A percentile compares a stretch with the other conserved stretches of the same genome.
Conservation (phyloP, 2,329 filamentous ascomycete genomes). For the Tolypocladium sp. region DNA sequence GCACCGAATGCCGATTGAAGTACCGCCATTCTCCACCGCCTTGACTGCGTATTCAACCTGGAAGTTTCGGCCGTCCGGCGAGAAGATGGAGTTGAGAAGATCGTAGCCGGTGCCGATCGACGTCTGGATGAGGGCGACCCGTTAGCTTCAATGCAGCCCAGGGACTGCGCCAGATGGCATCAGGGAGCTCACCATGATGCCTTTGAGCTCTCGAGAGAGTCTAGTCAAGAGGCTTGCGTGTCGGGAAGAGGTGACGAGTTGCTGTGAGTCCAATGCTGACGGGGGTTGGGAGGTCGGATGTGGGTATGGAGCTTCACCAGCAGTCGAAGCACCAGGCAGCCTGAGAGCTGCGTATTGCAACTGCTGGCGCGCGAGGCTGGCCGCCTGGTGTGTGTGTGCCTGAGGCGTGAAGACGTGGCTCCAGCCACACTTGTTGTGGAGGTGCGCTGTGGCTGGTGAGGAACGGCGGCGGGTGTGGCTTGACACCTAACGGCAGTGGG, state of each 20-base stretch:
- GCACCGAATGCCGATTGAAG: constrained; percentile 90
- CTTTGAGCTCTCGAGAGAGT: neutral
- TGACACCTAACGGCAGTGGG: neutral
- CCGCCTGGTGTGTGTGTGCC: constrained; percentile 12
- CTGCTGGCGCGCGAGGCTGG: constrained; percentile 14
- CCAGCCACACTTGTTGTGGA: constrained; percentile 9
- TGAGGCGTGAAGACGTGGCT: constrained; percentile 15
- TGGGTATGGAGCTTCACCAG: constrained; percentile 22
- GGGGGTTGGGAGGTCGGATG: constrained; percentile 1
- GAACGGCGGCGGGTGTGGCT: neutral
- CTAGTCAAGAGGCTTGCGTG: neutral
- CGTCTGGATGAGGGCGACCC: constrained; percentile 50
- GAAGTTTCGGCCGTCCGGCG: constrained; percentile 96
- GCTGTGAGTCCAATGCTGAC: neutral
- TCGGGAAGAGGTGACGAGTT: neutral
- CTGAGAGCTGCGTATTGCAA: constrained; percentile 29
- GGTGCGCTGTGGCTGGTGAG: neutral
- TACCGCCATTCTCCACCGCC: constrained; percentile 96
- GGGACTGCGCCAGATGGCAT: neutral
- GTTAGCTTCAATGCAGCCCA: constrained; percentile 3
- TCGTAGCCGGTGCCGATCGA: constrained; percentile 99
- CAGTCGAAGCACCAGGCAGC: constrained; percentile 26
- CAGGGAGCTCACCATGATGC: constrained; percentile 10
- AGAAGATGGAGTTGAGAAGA: constrained; percentile 99
- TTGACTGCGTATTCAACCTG: constrained; percentile 99